Base-by-base conservation (phyloP, 2,329 filamentous ascomycete genomes). In the Phialemoniopsis sp. region DNA sequence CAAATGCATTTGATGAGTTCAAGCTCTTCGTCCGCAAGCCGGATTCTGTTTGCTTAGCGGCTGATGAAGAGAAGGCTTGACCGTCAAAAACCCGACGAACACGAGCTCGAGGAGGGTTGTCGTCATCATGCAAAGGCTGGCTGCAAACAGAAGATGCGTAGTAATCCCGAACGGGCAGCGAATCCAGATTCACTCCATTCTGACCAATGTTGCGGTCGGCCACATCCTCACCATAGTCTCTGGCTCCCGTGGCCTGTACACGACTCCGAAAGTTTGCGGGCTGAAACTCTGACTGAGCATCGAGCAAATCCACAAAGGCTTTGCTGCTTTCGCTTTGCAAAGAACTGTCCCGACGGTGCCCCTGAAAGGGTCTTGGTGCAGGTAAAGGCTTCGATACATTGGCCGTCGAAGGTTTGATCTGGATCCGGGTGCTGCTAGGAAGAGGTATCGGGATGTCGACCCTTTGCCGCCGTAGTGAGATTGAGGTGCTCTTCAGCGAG, bases 191-290 rank as follows among this genome's bases (percentile, higher is more conserved):
- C 29, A 55, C 44, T 2, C 51, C 49, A 33, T 64, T 70, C 17
- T 62, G 53, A 4, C 54, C 57, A 34, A 78, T 62, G 44, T 84
- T 84, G 28, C 80, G 67, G 46, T 82, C 77, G 2, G 78, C 79
- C 2, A 83, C 77, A 51, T 82, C 79, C 52, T 85, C 81, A n/a
- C 73, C 79, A 47, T 78, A 82, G 36, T 76, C 70, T 32, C 68
- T 65, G 0, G 63, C 60, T 2, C 76, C 77, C 1, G 72, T 53
- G 1, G 76, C 75, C 39, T 67, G 56, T 3, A 79, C 49, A 13
- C 75, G 64, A 9, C 62, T 60, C 35, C 60, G 59, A 46, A 79
- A 78, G 43, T 76, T 65, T 3, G 64, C 58, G 0, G 68, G 66
- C 19, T 56, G 68, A 30, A 80, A 61, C 18, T 65, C 70, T 1